A percentile compares a stretch with the other conserved stretches of the same genome.
Conservation (phyloP, 371 early-diverging fungal genomes). For the Mucor indicus region DNA sequence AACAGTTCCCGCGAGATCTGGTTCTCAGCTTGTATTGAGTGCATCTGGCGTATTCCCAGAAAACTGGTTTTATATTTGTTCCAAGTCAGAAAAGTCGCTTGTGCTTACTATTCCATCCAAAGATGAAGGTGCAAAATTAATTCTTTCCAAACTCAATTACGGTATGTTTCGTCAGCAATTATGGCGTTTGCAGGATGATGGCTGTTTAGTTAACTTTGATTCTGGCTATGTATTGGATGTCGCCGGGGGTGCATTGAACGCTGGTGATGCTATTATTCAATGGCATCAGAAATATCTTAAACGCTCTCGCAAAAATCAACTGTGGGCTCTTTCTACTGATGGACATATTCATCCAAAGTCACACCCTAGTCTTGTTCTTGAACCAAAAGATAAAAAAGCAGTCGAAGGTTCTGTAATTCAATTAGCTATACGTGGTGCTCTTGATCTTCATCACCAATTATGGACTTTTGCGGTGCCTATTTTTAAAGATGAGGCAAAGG, state of each 20-base stretch:
- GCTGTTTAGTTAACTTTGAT: conserved; percentile 48
- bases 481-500: no score
- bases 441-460: conserved; percentile 28
- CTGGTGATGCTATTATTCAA: conserved; percentile 28
- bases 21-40: no score
- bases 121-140: conserved; percentile 30
- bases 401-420: conserved; percentile 27
- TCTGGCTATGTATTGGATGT: conserved; percentile 51
- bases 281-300: conserved; percentile 33
- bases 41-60: conserved; percentile 40
- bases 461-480: conserved; percentile 41
- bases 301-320: conserved; percentile 38
- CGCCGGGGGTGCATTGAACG: conserved; percentile 36
- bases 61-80: conserved; percentile 47
- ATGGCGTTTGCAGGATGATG: conserved; percentile 52
- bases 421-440: conserved; percentile 31
- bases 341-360: conserved; percentile 41
- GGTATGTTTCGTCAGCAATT: conserved; percentile 47
- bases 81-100: conserved; percentile 28
- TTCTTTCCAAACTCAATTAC: conserved; percentile 28
- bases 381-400: conserved; percentile 15
- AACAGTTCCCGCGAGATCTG: no score
- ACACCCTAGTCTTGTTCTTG: conserved; percentile 34
- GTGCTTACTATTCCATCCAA: conserved; percentile 26
- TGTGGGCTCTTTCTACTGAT: conserved; percentile 44